Percentiles rank a stretch among this genome's conserved stretches.
Evolutionary conservation across 2,329 filamentous ascomycete species (phyloP).

Genomic region (Trichophyton verrucosum): DNA sequence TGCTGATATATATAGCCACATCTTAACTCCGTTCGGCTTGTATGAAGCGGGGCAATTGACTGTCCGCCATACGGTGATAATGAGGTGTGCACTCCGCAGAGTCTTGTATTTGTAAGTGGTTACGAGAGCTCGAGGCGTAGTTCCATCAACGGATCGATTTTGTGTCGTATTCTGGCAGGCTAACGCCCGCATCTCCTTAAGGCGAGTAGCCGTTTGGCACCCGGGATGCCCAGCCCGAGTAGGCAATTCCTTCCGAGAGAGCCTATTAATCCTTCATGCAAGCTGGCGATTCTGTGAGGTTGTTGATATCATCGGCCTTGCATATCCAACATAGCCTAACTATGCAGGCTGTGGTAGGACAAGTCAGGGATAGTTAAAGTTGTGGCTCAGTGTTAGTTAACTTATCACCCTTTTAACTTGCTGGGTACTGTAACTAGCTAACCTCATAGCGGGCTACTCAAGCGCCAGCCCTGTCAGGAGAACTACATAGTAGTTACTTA

Average conservation of each 20-base stretch:
- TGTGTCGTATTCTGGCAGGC: not conserved
- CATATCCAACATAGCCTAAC: not conserved
- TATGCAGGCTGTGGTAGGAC: not conserved
- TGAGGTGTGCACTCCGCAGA: not conserved
- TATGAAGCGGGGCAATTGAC: conserved; percentile 1
- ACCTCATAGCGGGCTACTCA: not conserved
- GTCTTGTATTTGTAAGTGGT: not conserved
- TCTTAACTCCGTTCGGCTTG: not conserved
- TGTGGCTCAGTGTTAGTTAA: not conserved
- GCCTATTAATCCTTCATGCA: not conserved
- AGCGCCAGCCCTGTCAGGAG: no score
- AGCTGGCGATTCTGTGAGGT: not conserved
- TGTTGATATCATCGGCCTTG: not conserved
- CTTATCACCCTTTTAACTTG: no score
- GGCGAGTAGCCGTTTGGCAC: not conserved
- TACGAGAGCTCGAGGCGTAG: not conserved
- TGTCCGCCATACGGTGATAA: not conserved
- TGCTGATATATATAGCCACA: not conserved
- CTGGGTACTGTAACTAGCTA: no score
- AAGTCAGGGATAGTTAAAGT: not conserved
- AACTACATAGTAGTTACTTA: not conserved
- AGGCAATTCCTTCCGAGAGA: not conserved
- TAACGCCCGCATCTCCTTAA: not conserved
- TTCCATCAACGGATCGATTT: no score
- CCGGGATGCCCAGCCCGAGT: not conserved